A percentile compares a stretch with the other conserved stretches of the same genome.
These are phyloP conservation scores for Penstemon davidsonii DNA, from an alignment of 257 asterid species.

Conservation along the genomic window DNA sequence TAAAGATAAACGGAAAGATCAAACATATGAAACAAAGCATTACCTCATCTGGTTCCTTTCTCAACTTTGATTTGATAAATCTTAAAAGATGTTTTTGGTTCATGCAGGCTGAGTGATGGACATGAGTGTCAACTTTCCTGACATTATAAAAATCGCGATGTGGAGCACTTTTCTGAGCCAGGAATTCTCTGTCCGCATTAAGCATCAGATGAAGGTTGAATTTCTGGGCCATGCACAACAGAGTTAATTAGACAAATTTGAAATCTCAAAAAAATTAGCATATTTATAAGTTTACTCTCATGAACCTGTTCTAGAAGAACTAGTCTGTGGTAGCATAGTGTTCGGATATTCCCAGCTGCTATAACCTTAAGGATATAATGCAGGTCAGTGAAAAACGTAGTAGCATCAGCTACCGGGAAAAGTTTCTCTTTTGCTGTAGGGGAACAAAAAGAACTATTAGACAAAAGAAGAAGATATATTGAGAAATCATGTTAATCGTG, in stretches of 20 bases:
- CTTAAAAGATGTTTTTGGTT: constrained; percentile 94
- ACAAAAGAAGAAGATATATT: not conserved
- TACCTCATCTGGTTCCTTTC: constrained; percentile 99
- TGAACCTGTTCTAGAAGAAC: constrained; percentile 90
- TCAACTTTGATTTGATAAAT: constrained; percentile 89
- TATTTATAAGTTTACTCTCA: constrained; percentile 9
- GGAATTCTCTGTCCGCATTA: constrained; percentile 95
- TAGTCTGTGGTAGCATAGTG: constrained; percentile 90
- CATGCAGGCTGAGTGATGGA: constrained; percentile 99
- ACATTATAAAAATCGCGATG: constrained; percentile 98
- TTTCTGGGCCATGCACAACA: constrained; percentile 53
- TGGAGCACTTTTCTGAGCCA: constrained; percentile 99
- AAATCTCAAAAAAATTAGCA: constrained; percentile 6
- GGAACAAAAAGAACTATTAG: constrained; percentile 31
- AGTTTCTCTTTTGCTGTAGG: constrained; percentile 75
- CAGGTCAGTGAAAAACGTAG: constrained; percentile 90
- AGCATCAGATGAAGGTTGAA: constrained; percentile 99
- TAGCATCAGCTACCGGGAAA: constrained; percentile 91
- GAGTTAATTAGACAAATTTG: constrained; percentile 18
- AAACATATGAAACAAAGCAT: constrained; percentile 13
- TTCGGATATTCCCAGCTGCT: constrained; percentile 90
- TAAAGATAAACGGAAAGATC: constrained; percentile 18
- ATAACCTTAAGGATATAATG: constrained; percentile 94
- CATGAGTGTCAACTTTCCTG: constrained; percentile 97
- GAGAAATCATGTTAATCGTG: constrained; percentile 12